A percentile compares a stretch with the other conserved stretches of the same genome.
Evolutionary conservation across 1,284 basidiomycete genomes (phyloP).

Genomic region (Apiotrichum gamsii): DNA sequence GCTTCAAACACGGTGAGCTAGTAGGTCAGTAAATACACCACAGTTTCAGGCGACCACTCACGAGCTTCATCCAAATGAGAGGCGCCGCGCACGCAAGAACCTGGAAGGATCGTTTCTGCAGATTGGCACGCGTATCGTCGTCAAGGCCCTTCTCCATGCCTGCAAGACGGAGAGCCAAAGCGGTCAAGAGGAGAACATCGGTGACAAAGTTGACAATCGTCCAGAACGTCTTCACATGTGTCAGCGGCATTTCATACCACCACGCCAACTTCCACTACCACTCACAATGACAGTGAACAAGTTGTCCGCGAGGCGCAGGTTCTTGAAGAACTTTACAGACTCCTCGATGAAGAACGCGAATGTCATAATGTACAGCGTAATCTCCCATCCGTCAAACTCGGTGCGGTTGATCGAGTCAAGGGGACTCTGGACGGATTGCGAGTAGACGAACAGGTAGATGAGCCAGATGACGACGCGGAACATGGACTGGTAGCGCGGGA

Average conservation of each 20-base stretch:
- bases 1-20: slow-evolving; percentile 49
- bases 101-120: slow-evolving; percentile 73
- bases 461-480: slow-evolving; percentile 65
- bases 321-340: slow-evolving; percentile 54
- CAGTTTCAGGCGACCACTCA: too few species aligned
- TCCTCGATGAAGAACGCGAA: slow-evolving; percentile 68
- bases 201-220: slow-evolving; percentile 64
- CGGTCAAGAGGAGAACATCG: slow-evolving; percentile 62
- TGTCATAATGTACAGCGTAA: slow-evolving; percentile 66
- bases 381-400: slow-evolving; percentile 68
- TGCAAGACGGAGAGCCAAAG: slow-evolving; percentile 65
- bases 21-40: too few species aligned
- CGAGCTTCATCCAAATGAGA: slow-evolving; percentile 85
- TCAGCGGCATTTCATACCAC: slow-evolving; percentile 53
- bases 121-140: slow-evolving; percentile 35
- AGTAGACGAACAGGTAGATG: slow-evolving; percentile 76
- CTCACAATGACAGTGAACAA: slow-evolving; percentile 35
- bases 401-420: slow-evolving; percentile 38
- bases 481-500: slow-evolving; percentile 62
- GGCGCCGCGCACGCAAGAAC: slow-evolving; percentile 78
- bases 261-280: neutral
- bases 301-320: slow-evolving; percentile 34
- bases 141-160: slow-evolving; percentile 54
- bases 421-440: slow-evolving; percentile 62
- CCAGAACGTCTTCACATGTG: slow-evolving; percentile 58